Evolutionary conservation across 352 stramenopile genomes (phyloP), one percentile per base, ranked within the genome.

Genomic region (Pythium rhizo-oryzae): DNA sequence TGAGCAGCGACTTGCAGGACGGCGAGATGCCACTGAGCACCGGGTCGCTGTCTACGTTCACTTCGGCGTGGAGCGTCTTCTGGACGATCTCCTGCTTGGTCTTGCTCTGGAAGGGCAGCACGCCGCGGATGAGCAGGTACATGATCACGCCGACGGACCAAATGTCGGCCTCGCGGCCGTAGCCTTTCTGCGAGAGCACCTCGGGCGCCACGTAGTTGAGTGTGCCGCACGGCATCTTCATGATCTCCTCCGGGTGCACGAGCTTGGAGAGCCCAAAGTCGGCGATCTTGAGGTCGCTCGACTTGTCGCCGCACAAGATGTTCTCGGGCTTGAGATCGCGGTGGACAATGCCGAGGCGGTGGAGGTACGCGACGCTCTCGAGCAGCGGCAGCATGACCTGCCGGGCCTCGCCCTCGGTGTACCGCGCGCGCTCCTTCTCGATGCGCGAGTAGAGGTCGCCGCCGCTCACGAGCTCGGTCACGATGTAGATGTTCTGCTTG

Each of bases 371-470:
- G 8, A 98, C 86, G 47, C 86, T 94, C 69, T 97, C 91, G 19
- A 97, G 81, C 33, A 98, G 72, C 21, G 91, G 92, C 33, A 81
- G 70, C 77, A 98, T 96, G 28, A 98, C 85, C 12, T 84, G 79
- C 8, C 89, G 86, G 8, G 93, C 93, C 59, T 98, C 89, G 3
- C 85, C 77, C 74, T 98, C 93, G 2, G 88, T 96, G 65, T 97
- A 97, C 50, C 87, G 69, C 28, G 83, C 82, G 4, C 87, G 77
- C 1, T 90, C 86, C 0, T 98, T 69, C 46, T 69, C 93, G 67
- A 99, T 99, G 5, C 92, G 85, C 77, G 99, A 97, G 78, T 99
- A 99, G 8, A 99, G 74, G 70, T 99, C 97, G 18, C 97, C 97
- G n/a, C 97, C 97, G 9, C 81, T 79, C 2, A 99, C 82, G 0